A percentile compares a stretch with the other conserved stretches of the same genome.
These are phyloP conservation scores for Onygena corvina DNA, from an alignment of 2,329 filamentous ascomycete genomes.

Conservation along the genomic window DNA sequence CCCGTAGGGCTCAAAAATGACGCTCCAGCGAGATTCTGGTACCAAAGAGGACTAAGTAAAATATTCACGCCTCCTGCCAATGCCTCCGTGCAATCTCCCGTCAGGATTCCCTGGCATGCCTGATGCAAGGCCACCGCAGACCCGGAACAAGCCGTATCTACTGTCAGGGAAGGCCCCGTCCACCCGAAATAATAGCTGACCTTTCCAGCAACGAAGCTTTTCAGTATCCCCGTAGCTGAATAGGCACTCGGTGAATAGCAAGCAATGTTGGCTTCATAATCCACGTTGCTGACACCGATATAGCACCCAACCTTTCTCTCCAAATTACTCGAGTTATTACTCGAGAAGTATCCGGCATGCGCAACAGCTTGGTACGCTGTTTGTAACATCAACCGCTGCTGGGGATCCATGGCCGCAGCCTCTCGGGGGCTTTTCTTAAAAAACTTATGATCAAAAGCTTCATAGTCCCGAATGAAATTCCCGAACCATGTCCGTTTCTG, in stretches of 20 bases:
- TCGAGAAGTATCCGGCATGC: conserved; percentile 9
- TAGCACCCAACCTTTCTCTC: conserved; percentile 13
- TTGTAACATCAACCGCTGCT: conserved; percentile 17
- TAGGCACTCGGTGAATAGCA: conserved; percentile 12
- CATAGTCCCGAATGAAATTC: conserved; percentile 16
- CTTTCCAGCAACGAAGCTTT: conserved; percentile 20
- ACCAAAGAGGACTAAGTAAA: conserved; percentile 1
- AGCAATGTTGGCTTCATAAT: conserved; percentile 9
- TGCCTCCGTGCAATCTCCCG: conserved; percentile 14
- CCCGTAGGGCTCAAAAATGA: conserved; percentile 57
- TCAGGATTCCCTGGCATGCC: conserved; percentile 19
- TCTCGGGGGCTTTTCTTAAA: conserved; percentile 14
- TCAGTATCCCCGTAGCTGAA: conserved; percentile 16
- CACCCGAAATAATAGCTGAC: conserved; percentile 22
- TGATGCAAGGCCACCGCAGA: conserved; percentile 21
- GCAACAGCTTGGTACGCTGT: conserved; percentile 13
- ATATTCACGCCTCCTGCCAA: conserved; percentile 13
- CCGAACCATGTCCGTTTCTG: conserved; percentile 6
- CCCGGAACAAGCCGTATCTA: conserved; percentile 23
- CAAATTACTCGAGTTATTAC: conserved; percentile 13
- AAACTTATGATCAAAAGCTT: conserved; percentile 24
- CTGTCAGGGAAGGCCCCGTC: conserved; percentile 20
- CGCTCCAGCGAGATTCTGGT: conserved; percentile 29
- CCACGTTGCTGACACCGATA: not conserved
- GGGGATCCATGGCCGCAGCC: conserved; percentile 17